These are phyloP conservation scores for Paracorniculantispora psalliotae DNA, from an alignment of 2,329 filamentous ascomycete species.

Conservation along the genomic window DNA sequence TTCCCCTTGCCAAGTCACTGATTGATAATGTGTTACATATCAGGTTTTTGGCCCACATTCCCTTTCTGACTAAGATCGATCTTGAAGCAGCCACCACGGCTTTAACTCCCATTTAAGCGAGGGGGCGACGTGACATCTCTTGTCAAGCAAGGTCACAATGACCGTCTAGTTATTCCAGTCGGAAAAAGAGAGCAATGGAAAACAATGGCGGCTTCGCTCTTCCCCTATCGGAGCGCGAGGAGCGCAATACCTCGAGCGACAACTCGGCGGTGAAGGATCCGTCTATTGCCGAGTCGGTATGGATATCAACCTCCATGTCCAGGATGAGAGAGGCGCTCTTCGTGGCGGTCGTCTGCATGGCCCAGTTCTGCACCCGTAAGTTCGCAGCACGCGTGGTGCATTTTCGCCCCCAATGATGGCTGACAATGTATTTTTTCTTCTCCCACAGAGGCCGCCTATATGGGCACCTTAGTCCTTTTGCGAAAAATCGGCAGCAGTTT, in stretches of 20 bases:
- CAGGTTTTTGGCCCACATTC: neutral
- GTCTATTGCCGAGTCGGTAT: constrained; percentile 13
- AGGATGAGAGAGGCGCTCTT: constrained; percentile 31
- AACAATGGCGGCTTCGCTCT: neutral
- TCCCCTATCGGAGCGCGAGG: neutral
- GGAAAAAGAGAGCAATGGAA: neutral
- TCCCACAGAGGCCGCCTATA: constrained; percentile 28
- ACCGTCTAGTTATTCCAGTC: neutral
- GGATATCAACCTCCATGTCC: constrained; percentile 22
- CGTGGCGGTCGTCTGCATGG: constrained; percentile 39
- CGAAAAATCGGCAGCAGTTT: constrained; percentile 44
- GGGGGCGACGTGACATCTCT: neutral
- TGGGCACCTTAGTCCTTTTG: constrained; percentile 40
- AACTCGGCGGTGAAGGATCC: neutral
- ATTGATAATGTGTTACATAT: constrained; percentile 8
- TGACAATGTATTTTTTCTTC: neutral
- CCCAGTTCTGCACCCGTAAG: constrained; percentile 37
- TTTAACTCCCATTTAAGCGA: neutral
- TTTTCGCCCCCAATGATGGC: neutral
- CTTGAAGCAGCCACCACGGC: neutral
- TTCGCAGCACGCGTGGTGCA: constrained; percentile 13
- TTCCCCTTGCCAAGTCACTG: neutral
- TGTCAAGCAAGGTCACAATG: neutral
- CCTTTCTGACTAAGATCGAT: neutral
- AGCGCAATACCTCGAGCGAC: neutral